These are phyloP conservation scores for Quillaja saponaria DNA, from an alignment of 306 rosid genomes.

Conservation along the genomic window DNA sequence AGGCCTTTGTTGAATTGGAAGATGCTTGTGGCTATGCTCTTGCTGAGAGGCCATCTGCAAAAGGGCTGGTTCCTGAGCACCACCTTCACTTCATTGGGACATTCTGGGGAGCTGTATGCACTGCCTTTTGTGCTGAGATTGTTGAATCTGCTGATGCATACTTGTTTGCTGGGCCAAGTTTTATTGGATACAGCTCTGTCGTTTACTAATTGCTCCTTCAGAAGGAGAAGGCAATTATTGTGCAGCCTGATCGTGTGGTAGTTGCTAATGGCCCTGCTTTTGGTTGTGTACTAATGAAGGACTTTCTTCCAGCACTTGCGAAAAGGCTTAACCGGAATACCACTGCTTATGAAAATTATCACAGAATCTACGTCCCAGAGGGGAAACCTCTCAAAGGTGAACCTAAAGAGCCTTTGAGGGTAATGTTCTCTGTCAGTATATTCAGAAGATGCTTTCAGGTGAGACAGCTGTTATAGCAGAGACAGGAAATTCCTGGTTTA, in stretches of 20 bases:
- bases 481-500: slow-evolving; percentile 60
- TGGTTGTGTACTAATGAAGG: slow-evolving; percentile 50
- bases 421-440: slow-evolving; percentile 46
- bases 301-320: slow-evolving; percentile 44
- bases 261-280: slow-evolving; percentile 48
- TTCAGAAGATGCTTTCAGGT: slow-evolving; percentile 47
- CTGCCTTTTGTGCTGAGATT: slow-evolving; percentile 49
- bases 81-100: slow-evolving; percentile 55
- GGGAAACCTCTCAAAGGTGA: slow-evolving; percentile 36
- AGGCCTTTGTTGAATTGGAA: slow-evolving; percentile 43
- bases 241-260: slow-evolving; percentile 42
- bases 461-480: slow-evolving; percentile 45
- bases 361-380: slow-evolving; percentile 38
- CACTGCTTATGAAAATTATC: slow-evolving; percentile 45
- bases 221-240: slow-evolving; percentile 49
- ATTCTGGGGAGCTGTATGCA: slow-evolving; percentile 50
- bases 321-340: slow-evolving; percentile 37
- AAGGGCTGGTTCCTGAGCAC: slow-evolving; percentile 43
- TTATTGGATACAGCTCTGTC: slow-evolving; percentile 55
- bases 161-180: slow-evolving; percentile 47
- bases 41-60: slow-evolving; percentile 47
- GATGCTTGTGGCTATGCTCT: slow-evolving; percentile 48
- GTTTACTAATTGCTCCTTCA: slow-evolving; percentile 51
- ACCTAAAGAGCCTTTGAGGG: slow-evolving; percentile 47
- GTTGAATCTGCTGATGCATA: slow-evolving; percentile 53